Evolutionary conservation across 495 filamentous ascomycete species (phyloP).

Genomic region (Talaromyces ruber): DNA sequence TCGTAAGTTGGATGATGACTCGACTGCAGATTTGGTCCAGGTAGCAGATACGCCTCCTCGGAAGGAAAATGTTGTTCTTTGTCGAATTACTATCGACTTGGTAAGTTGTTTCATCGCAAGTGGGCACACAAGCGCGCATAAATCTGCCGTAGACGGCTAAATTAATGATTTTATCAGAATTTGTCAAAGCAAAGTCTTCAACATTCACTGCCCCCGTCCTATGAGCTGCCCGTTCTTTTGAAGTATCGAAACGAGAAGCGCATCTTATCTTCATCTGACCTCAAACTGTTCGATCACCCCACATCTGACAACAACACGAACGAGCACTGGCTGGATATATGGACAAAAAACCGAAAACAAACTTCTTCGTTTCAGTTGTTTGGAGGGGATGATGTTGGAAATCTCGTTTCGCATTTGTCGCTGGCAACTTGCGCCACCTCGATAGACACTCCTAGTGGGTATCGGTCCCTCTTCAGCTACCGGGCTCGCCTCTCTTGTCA

Average conservation of each 20-base stretch:
- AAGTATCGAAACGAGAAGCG: slow-evolving; percentile 1
- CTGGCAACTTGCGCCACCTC: background rate
- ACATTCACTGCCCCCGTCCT: background rate
- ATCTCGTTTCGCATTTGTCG: slow-evolving; percentile 2
- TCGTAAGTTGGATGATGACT: slow-evolving; percentile 19
- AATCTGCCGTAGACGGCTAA: background rate
- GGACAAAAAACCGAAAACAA: background rate
- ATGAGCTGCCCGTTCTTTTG: background rate
- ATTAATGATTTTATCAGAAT: background rate
- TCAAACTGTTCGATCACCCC: background rate
- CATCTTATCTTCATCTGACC: background rate
- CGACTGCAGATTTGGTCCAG: background rate
- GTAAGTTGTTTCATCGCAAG: slow-evolving; percentile 1
- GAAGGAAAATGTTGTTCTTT: slow-evolving; percentile 29
- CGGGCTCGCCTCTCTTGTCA: background rate
- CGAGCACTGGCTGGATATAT: slow-evolving; percentile 5
- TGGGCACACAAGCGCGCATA: background rate
- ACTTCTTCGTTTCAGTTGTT: background rate
- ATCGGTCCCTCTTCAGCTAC: background rate
- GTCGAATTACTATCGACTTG: slow-evolving; percentile 19
- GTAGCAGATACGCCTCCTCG: background rate
- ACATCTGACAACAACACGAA: background rate
- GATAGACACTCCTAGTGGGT: background rate
- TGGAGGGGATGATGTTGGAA: background rate
- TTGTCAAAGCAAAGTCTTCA: background rate